phyloP scores from a whole-genome alignment of 2,329 filamentous ascomycete species.

The Talaromyces sp. region DNA sequence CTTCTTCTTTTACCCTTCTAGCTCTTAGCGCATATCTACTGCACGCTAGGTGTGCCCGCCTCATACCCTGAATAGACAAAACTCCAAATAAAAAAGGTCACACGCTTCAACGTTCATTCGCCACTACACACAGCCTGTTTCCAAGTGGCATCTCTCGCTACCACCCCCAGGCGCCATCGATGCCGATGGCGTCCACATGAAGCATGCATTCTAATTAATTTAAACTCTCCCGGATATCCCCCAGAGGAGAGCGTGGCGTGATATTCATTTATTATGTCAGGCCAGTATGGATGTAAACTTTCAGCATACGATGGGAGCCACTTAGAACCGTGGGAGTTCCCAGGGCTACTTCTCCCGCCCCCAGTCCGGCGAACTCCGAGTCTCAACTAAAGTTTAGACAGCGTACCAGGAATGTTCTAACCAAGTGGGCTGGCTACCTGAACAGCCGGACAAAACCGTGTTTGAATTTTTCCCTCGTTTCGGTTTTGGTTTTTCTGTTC shows the following conservation, averaged over 20 bases:
- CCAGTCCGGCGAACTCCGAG: neutral
- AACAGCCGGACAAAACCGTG: neutral
- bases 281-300: neutral
- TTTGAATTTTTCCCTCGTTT: neutral
- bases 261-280: neutral
- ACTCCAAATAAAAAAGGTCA: neutral
- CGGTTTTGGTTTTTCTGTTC: too few relatives aligned
- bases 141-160: constrained; percentile 1
- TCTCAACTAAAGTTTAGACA: neutral
- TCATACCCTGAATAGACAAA: neutral
- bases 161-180: neutral
- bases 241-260: neutral
- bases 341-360: neutral
- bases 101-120: neutral
- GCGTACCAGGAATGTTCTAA: neutral
- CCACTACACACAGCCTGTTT: constrained; percentile 1
- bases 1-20: neutral
- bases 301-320: too few relatives aligned
- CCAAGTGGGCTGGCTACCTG: too few relatives aligned
- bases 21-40: neutral
- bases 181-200: neutral
- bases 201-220: neutral
- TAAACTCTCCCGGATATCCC: neutral
- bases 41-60: neutral
- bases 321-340: neutral